phyloP scores from a whole-genome alignment of 83 land plant genomes.

The Thuja plicata region DNA sequence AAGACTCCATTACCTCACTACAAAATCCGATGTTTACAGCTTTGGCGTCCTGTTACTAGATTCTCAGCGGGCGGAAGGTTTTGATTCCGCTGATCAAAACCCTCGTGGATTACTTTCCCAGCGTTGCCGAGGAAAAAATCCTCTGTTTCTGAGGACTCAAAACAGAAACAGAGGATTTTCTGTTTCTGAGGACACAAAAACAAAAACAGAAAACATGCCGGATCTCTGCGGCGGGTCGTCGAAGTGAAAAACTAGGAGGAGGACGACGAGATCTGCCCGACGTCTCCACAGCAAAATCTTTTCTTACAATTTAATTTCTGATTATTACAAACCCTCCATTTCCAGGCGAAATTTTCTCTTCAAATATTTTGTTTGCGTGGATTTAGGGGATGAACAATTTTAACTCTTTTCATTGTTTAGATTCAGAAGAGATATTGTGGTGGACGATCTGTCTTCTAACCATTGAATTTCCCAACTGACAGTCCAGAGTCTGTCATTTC shows the following conservation, averaged over 20 bases:
- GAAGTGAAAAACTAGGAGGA: conserved; percentile 8
- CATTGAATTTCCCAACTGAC: too few species aligned
- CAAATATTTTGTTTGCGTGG: too few species aligned
- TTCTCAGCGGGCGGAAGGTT: conserved; percentile 82
- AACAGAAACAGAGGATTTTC: too few species aligned
- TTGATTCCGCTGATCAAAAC: conserved; percentile 84
- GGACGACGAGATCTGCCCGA: conserved; percentile 66
- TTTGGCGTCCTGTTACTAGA: conserved; percentile 86
- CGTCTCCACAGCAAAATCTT: conserved; percentile 62
- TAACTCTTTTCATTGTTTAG: too few species aligned
- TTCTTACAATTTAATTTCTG: conserved; percentile 62
- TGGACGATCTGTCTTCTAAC: too few species aligned
- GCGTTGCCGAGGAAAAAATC: conserved; percentile 73
- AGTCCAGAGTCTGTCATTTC: too few species aligned
- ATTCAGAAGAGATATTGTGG: too few species aligned
- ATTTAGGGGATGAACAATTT: too few species aligned
- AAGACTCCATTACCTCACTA: conserved; percentile 86
- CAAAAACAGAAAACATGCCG: conserved; percentile 34
- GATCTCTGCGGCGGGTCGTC: conserved; percentile 42
- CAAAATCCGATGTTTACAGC: conserved; percentile 90
- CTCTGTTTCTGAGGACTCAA: conserved; percentile 54
- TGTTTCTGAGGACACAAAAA: too few species aligned
- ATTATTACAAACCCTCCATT: neutral
- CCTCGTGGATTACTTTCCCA: conserved; percentile 75
- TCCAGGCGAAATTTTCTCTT: too few species aligned